These are phyloP conservation scores for Vanrija humicola DNA, from an alignment of 1,284 basidiomycete genomes.

Conservation along the genomic window DNA sequence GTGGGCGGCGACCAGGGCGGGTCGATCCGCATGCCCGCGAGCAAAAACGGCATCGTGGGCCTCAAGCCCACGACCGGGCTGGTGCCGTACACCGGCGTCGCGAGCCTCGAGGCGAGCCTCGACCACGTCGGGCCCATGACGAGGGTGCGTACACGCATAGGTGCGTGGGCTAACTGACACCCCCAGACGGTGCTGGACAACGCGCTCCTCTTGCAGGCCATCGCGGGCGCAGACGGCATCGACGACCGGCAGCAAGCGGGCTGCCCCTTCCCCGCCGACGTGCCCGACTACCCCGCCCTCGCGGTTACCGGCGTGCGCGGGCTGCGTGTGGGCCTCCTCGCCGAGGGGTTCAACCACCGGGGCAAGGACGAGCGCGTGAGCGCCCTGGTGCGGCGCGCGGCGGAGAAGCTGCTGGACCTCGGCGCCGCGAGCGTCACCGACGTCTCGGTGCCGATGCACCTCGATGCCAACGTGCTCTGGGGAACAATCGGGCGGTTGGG, in stretches of 20 bases:
- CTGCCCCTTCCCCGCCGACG: slow-evolving; percentile 47
- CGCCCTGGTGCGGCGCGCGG: slow-evolving; percentile 14
- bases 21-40: slow-evolving; percentile 52
- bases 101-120: slow-evolving; percentile 49
- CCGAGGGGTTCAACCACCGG: slow-evolving; percentile 49
- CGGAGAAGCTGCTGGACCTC: slow-evolving; percentile 9
- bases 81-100: slow-evolving; percentile 55
- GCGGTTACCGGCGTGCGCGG: slow-evolving; percentile 35
- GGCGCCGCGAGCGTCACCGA: slow-evolving; percentile 14
- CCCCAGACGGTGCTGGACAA: slow-evolving; percentile 52
- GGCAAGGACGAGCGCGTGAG: slow-evolving; percentile 28
- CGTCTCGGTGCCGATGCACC: slow-evolving; percentile 30
- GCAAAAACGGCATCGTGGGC: slow-evolving; percentile 54
- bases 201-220: slow-evolving; percentile 52
- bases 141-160: slow-evolving; percentile 3
- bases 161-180: slow-evolving; percentile 33
- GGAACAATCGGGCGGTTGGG: slow-evolving; percentile 29
- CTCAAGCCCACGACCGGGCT: slow-evolving; percentile 55
- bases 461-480: slow-evolving; percentile 20
- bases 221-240: slow-evolving; percentile 54
- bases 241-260: slow-evolving; percentile 54
- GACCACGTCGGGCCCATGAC: slow-evolving; percentile 48
- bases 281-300: slow-evolving; percentile 48
- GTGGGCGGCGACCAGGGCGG: slow-evolving; percentile 56
- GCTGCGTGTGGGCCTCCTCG: slow-evolving; percentile 51